A percentile compares a stretch with the other conserved stretches of the same genome.
Conservation (phyloP, 768 basidiomycete genomes). For the Naganishia vishniacii region DNA sequence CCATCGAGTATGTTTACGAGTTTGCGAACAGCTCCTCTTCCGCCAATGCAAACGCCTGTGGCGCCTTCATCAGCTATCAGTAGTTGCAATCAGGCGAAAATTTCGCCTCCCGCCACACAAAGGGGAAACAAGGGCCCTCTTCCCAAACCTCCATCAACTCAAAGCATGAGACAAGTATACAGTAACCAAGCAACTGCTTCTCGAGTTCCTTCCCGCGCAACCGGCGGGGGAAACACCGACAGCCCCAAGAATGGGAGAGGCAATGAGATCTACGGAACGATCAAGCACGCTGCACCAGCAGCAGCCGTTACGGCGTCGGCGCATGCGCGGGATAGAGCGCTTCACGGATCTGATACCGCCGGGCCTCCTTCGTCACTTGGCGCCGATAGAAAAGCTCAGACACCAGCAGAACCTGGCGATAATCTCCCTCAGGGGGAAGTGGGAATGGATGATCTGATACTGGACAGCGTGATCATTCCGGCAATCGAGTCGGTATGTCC, state of each 20-base stretch:
- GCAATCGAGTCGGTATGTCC: slow-evolving; percentile 84
- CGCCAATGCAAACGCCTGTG: not conserved
- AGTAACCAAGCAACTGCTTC: not conserved
- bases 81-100: not conserved
- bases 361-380: not conserved
- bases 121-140: slow-evolving; percentile 17
- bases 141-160: slow-evolving; percentile 22
- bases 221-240: not conserved
- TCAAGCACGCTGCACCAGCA: slow-evolving; percentile 64
- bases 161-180: slow-evolving; percentile 16
- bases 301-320: slow-evolving; percentile 60
- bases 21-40: slow-evolving; percentile 7
- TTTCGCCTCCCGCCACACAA: slow-evolving; percentile 3
- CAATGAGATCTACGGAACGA: slow-evolving; percentile 67
- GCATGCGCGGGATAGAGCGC: slow-evolving; percentile 22
- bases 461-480: slow-evolving; percentile 90
- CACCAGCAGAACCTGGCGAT: not conserved
- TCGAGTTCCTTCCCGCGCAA: not conserved
- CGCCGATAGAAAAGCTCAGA: not conserved
- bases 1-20: slow-evolving; percentile 2
- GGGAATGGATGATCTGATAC: slow-evolving; percentile 58
- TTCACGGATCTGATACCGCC: not conserved
- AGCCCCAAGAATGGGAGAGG: slow-evolving; percentile 13
- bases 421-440: not conserved
- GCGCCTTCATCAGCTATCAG: not conserved